Evolutionary conservation across 1,139 yeast genomes (phyloP), one percentile per base, ranked within the genome.

Genomic region (Kazachstania sp.): DNA sequence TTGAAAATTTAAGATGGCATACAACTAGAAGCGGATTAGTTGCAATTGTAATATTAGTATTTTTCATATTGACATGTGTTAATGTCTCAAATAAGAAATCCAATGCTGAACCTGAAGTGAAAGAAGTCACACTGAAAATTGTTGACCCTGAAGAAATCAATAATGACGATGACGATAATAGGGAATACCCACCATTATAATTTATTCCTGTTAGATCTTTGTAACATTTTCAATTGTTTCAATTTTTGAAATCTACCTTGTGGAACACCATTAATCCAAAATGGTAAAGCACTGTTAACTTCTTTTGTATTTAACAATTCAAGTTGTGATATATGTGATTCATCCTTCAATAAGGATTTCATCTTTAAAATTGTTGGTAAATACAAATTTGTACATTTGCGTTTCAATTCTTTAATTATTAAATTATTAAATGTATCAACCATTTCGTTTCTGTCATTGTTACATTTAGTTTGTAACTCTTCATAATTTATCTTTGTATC

Each of bases 1-100:
- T 88, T 51, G 98, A 92, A 65, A 79, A 83, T 51, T 73, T 90
- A 53, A 73, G 97, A 58, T 92, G 98, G 98, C 90, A 87, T 63
- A 79, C 92, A 41, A 88, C 97, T 4, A 73, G 97, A 49, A 79
- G 95, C 66, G 97, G 97, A 1, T 50, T 70, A 16, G 55, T 67
- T 44, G 71, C 72, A 0, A 64, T 70, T 28, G 51, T 67, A 1
- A 59, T 63, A 1, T 47, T 78, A 51, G 80, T 79, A 2, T 69
- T 72, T 39, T 66, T 71, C 23, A 68, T 78, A 15, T 64, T 79
- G 59, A 71, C 74, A 46, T 76, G 77, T 39, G 75, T 77, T 45
- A 71, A 75, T 19, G 56, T 71, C 16, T 66, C 74, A 11, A 70
- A 69, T 51, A 68, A 63, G 39, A 54, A 65, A 46, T 64, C 63